Evolutionary conservation across 306 rosid species (phyloP).

Genomic region (Cicer chorassanicum): DNA sequence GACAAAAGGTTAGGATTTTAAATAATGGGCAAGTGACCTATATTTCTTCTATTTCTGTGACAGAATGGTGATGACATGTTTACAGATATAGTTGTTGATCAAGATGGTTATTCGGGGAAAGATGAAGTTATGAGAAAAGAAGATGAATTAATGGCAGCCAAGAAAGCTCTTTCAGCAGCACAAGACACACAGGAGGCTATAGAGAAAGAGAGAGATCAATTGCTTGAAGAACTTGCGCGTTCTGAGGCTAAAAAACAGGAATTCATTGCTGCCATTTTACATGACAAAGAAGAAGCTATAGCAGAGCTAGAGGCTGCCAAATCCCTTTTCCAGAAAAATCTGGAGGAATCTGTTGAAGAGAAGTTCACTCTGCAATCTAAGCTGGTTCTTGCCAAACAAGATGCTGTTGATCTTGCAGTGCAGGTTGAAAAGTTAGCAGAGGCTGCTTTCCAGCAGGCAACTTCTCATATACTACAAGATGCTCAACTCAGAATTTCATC

Average conservation of each 20-base stretch:
- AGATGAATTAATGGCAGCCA: conserved; percentile 52
- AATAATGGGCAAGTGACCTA: conserved; percentile 42
- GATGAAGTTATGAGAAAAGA: conserved; percentile 46
- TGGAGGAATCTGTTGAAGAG: conserved; percentile 67
- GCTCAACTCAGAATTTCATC: conserved; percentile 71
- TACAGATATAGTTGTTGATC: conserved; percentile 50
- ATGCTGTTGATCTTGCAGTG: conserved; percentile 78
- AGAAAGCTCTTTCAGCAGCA: conserved; percentile 60
- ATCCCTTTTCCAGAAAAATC: conserved; percentile 60
- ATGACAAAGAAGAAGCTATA: conserved; percentile 70
- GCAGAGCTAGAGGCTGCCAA: conserved; percentile 70
- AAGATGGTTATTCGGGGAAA: conserved; percentile 48
- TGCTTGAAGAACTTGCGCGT: conserved; percentile 65
- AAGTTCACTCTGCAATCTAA: conserved; percentile 67
- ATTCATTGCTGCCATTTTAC: conserved; percentile 59
- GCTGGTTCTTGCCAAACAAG: conserved; percentile 74
- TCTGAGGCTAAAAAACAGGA: conserved; percentile 64
- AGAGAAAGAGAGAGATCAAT: conserved; percentile 69
- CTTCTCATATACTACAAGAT: conserved; percentile 76
- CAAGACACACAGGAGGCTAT: conserved; percentile 55
- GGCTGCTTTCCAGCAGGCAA: conserved; percentile 79
- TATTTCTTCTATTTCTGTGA: conserved; percentile 49
- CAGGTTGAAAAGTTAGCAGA: conserved; percentile 79
- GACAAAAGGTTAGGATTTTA: conserved; percentile 19
- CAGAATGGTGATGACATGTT: conserved; percentile 61